Base-by-base conservation (phyloP, 2,329 filamentous ascomycete species). In the Boeremia exigua region DNA sequence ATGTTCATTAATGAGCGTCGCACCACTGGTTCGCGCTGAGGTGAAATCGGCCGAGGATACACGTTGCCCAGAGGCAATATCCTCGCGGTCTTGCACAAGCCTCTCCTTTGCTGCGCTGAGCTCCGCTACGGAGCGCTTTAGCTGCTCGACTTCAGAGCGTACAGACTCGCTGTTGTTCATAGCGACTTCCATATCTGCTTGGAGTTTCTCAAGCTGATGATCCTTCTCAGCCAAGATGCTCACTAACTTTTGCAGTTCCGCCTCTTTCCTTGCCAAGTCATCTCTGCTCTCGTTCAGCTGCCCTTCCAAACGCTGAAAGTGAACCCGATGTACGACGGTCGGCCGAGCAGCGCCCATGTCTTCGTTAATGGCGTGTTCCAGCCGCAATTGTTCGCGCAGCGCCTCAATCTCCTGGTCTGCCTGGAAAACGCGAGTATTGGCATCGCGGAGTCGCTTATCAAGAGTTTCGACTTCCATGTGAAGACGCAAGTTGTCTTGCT, bases 291-390 rank as follows among this genome's bases (percentile, higher is more conserved):
- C 71, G 25, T 65, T 67, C 3, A 74, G 50, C 19, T 74, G 64
- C 2, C 64, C 65, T 50, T 74, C 71, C 69, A 74, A 65, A 8
- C 69, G 61, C 46, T 72, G 70, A 29, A 72, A 72, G 27, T 74
- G 72, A 25, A 67, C 71, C 27, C 63, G 66, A 44, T 75, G 71
- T 4, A 73, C 69, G 1, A 72, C 40, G 39, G 67, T 72, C 2
- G 70, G 70, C n/a, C 69, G 63, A 6, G 68, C 71, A 10, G 58
- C 61, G 30, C 70, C 67, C 61, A 68, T 65, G 19, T 73, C 71
- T 28, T 65, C 56, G 28, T 65, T 68, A 46, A 69, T 67, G 0
- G 66, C 56, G 29, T 69, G 62, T 46, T 73, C 70, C 4, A 68
- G 45, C 19, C 53, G 59, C 10, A 71, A 45, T 29, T 71, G 67